A percentile compares a stretch with the other conserved stretches of the same genome.
phyloP scores from a whole-genome alignment of 805 yeast genomes.

The Ogataea minuta region DNA sequence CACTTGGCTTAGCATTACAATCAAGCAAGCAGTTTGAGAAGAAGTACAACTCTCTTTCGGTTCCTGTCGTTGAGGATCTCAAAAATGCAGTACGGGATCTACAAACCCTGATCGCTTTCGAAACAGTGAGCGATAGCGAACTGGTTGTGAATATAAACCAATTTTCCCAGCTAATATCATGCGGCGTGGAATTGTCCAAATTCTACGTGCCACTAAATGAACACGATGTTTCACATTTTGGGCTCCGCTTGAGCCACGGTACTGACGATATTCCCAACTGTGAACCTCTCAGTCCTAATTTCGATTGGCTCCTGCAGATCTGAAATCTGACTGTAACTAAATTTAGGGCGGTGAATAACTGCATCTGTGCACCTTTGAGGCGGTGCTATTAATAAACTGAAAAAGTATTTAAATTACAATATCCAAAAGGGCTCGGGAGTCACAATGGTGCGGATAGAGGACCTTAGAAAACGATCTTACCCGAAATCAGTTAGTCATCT shows the following conservation, averaged over 20 bases:
- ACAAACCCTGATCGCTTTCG: not conserved
- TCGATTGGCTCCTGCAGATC: too few species aligned
- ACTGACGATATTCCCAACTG: too few species aligned
- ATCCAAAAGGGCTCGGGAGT: not conserved
- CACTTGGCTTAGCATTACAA: slow-evolving; percentile 7
- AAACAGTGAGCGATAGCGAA: not conserved
- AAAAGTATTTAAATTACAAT: too few species aligned
- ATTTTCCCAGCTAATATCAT: not conserved
- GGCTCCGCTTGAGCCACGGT: too few species aligned
- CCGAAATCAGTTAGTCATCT: slow-evolving; percentile 6
- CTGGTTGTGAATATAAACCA: not conserved
- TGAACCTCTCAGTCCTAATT: too few species aligned
- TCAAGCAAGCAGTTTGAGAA: slow-evolving; percentile 2
- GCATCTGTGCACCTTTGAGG: too few species aligned
- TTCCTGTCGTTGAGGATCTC: slow-evolving; percentile 5
- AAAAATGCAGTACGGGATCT: slow-evolving; percentile 7
- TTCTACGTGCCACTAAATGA: not conserved
- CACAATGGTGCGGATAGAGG: slow-evolving; percentile 14
- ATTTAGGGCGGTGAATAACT: too few species aligned
- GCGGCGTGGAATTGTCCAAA: slow-evolving; percentile 2
- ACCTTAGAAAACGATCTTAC: slow-evolving; percentile 13
- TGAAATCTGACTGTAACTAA: too few species aligned
- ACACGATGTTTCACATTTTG: too few species aligned
- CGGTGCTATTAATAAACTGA: too few species aligned
- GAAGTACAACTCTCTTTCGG: not conserved